A percentile compares a stretch with the other conserved stretches of the same genome.
Evolutionary conservation across 192 early-diverging fungal genomes (phyloP).

Genomic region (Chytriomyces sp.): DNA sequence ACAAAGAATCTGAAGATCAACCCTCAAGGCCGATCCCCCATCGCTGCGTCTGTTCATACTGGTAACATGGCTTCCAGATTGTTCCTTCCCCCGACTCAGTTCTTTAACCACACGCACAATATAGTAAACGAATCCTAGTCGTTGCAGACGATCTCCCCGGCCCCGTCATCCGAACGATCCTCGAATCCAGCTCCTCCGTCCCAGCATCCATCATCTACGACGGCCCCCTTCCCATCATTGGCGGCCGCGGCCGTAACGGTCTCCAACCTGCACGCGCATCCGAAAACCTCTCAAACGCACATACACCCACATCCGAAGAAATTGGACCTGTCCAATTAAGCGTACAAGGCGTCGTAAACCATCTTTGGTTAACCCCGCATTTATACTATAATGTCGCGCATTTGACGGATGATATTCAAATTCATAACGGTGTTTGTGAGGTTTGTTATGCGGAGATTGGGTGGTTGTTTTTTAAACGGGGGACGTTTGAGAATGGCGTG

Average conservation of each 20-base stretch:
- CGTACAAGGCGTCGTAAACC: conserved; percentile 23
- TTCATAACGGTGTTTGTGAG: conserved; percentile 37
- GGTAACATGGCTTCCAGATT: not conserved
- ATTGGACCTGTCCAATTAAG: conserved; percentile 1
- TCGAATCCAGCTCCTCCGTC: not conserved
- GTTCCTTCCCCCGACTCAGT: not conserved
- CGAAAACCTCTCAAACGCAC: not conserved
- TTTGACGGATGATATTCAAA: not conserved
- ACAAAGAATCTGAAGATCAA: not conserved
- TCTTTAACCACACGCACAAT: not conserved
- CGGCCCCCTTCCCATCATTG: conserved; percentile 37
- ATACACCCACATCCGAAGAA: not conserved
- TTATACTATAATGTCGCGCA: conserved; percentile 35
- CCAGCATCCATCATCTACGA: conserved; percentile 26
- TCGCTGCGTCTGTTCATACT: conserved; percentile 36
- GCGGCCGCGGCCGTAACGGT: conserved; percentile 37
- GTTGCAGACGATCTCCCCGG: conserved; percentile 18
- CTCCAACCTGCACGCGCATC: conserved; percentile 31
- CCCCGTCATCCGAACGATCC: not conserved
- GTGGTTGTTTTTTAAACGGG: conserved; percentile 31
- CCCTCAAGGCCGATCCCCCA: not conserved
- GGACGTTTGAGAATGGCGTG: conserved; percentile 27
- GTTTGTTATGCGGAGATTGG: conserved; percentile 38
- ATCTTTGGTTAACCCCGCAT: conserved; percentile 37
- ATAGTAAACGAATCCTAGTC: conserved; percentile 41